Conservation (phyloP, 768 basidiomycete species). For the Lactarius evosmus region DNA sequence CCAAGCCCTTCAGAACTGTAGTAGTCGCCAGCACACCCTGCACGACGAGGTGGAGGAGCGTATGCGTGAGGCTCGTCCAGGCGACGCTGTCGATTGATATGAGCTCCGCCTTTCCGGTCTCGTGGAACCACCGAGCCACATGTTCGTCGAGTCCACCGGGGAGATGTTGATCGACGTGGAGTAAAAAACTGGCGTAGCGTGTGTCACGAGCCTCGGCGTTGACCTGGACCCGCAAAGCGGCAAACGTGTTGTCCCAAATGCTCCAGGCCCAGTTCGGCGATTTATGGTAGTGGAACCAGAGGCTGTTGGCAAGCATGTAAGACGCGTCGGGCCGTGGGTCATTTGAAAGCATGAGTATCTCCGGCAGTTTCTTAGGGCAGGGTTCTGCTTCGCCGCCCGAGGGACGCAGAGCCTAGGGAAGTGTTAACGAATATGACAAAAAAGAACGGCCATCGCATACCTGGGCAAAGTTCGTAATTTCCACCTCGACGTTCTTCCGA, state of each 20-base stretch:
- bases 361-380: conserved; percentile 47
- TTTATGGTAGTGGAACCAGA: conserved; percentile 82
- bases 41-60: conserved; percentile 61
- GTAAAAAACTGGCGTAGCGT: conserved; percentile 67
- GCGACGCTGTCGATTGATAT: conserved; percentile 54
- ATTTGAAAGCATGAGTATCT: conserved; percentile 63
- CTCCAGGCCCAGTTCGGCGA: conserved; percentile 75
- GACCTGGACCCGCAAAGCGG: conserved; percentile 63
- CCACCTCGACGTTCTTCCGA: conserved; percentile 57
- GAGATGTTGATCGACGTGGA: conserved; percentile 74
- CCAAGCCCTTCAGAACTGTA: conserved; percentile 66
- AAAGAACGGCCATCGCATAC: conserved; percentile 39
- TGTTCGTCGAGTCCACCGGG: conserved; percentile 67
- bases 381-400: conserved; percentile 35
- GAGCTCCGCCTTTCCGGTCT: conserved; percentile 63
- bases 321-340: conserved; percentile 59
- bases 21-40: conserved; percentile 69
- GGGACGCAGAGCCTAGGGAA: conserved; percentile 42
- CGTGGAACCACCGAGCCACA: conserved; percentile 69
- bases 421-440: background rate
- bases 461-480: conserved; percentile 58
- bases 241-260: conserved; percentile 80
- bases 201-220: conserved; percentile 52
- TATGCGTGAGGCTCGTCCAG: conserved; percentile 63
- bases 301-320: conserved; percentile 64